Conservation (phyloP, 768 basidiomycete genomes). For the Podaxis sp. region DNA sequence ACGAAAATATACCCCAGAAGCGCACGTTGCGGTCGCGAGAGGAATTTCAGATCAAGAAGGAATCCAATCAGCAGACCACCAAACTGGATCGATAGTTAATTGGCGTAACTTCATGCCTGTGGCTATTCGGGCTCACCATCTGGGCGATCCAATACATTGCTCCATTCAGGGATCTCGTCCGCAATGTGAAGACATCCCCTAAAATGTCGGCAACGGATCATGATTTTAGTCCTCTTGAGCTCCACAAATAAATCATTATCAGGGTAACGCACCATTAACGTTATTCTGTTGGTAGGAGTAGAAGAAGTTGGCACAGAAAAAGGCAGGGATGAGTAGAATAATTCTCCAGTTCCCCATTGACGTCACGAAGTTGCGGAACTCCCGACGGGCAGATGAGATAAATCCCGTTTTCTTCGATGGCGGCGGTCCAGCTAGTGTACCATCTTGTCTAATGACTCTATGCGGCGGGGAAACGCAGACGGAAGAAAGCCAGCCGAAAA, state of each 20-base stretch:
- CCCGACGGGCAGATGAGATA: constrained; percentile 19
- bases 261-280: constrained; percentile 21
- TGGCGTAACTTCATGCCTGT: neutral
- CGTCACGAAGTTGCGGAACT: constrained; percentile 20
- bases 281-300: constrained; percentile 29
- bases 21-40: constrained; percentile 28
- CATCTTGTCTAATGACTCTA: constrained; percentile 25
- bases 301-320: constrained; percentile 31
- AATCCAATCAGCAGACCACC: constrained; percentile 25
- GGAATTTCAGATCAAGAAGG: constrained; percentile 25
- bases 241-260: neutral
- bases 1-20: constrained; percentile 24
- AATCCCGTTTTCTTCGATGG: constrained; percentile 17
- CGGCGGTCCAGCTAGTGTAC: constrained; percentile 22
- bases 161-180: constrained; percentile 27
- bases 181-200: constrained; percentile 26
- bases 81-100: constrained; percentile 14
- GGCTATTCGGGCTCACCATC: constrained; percentile 19
- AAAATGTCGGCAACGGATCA: neutral
- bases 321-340: constrained; percentile 26
- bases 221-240: too few species aligned
- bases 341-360: constrained; percentile 26
- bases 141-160: constrained; percentile 31
- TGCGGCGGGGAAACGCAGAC: constrained; percentile 24
- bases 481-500: constrained; percentile 24